Evolutionary conservation across 805 yeast species (phyloP).

Genomic region (Clavispora carvajalis): DNA sequence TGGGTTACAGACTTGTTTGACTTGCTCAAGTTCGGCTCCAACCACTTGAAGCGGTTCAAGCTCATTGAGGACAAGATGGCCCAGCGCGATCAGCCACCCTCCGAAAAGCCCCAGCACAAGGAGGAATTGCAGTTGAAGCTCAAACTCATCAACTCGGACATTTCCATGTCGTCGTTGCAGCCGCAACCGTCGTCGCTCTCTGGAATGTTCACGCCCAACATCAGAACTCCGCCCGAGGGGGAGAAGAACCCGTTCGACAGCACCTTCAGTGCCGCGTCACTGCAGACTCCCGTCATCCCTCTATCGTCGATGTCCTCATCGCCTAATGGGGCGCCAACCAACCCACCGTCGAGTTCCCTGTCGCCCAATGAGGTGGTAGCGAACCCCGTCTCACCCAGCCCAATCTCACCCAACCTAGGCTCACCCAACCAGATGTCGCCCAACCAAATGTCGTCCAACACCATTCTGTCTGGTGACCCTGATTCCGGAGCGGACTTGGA

Average conservation of each 20-base stretch:
- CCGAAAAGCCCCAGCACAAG: conserved; percentile 2
- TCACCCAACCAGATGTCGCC: background rate
- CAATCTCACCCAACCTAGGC: too few species aligned
- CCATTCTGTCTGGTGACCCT: background rate
- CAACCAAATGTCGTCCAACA: background rate
- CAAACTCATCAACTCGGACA: conserved; percentile 10
- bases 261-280: conserved; percentile 5
- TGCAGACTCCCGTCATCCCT: too few species aligned
- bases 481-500: conserved; percentile 8
- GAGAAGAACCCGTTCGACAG: conserved; percentile 37
- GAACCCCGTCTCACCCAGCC: too few species aligned
- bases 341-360: too few species aligned
- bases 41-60: conserved; percentile 46
- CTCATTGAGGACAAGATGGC: conserved; percentile 40
- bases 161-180: conserved; percentile 9
- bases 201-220: conserved; percentile 36
- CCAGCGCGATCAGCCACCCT: conserved; percentile 4
- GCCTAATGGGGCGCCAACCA: too few species aligned
- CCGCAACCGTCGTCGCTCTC: conserved; percentile 16
- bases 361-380: too few species aligned
- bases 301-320: too few species aligned
- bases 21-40: conserved; percentile 40
- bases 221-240: conserved; percentile 27
- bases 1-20: conserved; percentile 57
- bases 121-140: conserved; percentile 12